phyloP scores from a whole-genome alignment of 2,329 filamentous ascomycete species.

The Rutstroemia sp. region DNA sequence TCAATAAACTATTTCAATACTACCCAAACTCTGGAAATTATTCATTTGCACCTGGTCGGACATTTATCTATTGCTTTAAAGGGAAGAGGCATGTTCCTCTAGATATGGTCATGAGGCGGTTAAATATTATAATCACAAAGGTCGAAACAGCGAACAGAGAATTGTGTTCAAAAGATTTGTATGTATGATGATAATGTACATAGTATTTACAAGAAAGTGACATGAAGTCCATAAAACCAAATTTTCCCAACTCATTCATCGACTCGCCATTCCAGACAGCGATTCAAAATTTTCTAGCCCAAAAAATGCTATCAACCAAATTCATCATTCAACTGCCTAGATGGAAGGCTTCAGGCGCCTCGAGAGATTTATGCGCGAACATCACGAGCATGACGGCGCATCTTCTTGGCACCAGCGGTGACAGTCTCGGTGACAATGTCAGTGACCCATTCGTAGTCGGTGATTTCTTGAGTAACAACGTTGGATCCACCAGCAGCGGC shows the following conservation, averaged over 20 bases:
- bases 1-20: too few relatives aligned
- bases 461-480: background rate
- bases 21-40: too few relatives aligned
- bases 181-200: background rate
- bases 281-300: background rate
- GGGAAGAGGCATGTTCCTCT: too few relatives aligned
- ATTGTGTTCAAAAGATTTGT: too few relatives aligned
- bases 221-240: background rate
- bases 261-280: background rate
- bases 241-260: background rate
- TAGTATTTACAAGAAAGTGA: constrained; percentile 5
- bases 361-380: background rate
- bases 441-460: background rate
- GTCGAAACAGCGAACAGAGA: too few relatives aligned
- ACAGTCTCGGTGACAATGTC: constrained; percentile 4
- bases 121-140: too few relatives aligned
- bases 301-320: background rate
- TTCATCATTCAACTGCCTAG: background rate
- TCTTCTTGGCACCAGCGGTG: background rate
- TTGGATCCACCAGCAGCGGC: background rate
- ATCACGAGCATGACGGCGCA: background rate
- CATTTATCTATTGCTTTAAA: too few relatives aligned
- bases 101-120: too few relatives aligned
- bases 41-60: too few relatives aligned
- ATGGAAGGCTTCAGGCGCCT: background rate